Evolutionary conservation across 805 yeast genomes (phyloP).

Genomic region (Barnettozyma sucrosica): DNA sequence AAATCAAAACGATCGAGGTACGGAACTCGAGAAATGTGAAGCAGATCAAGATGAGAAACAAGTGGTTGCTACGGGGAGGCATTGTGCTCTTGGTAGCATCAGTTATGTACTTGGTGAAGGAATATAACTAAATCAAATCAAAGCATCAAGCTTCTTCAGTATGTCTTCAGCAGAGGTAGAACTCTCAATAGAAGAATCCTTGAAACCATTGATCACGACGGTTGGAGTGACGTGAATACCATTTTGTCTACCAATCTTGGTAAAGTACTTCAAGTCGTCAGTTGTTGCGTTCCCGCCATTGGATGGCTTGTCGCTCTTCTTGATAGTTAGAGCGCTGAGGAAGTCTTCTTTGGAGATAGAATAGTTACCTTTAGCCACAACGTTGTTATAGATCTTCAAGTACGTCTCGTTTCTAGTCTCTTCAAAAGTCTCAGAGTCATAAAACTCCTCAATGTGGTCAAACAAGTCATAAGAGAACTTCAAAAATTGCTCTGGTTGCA

Average conservation of each 20-base stretch:
- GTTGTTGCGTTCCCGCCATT: slow-evolving; percentile 57
- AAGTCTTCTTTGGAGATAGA: slow-evolving; percentile 27
- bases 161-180: slow-evolving; percentile 45
- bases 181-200: slow-evolving; percentile 51
- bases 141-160: slow-evolving; percentile 19
- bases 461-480: slow-evolving; percentile 51
- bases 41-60: not conserved
- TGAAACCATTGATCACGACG: slow-evolving; percentile 63
- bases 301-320: slow-evolving; percentile 26
- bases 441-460: slow-evolving; percentile 47
- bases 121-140: not conserved
- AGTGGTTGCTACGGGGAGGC: not conserved
- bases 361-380: slow-evolving; percentile 32
- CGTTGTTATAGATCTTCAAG: slow-evolving; percentile 45
- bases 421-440: slow-evolving; percentile 53
- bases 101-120: not conserved
- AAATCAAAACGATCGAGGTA: not conserved
- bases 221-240: slow-evolving; percentile 88
- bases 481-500: slow-evolving; percentile 51
- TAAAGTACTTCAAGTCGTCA: slow-evolving; percentile 65
- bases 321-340: slow-evolving; percentile 25
- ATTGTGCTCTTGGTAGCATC: not conserved
- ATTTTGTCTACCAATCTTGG: slow-evolving; percentile 65
- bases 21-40: not conserved
- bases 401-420: slow-evolving; percentile 53